Evolutionary conservation across 345 rosid species (phyloP).

Genomic region (Brassica carinata): DNA sequence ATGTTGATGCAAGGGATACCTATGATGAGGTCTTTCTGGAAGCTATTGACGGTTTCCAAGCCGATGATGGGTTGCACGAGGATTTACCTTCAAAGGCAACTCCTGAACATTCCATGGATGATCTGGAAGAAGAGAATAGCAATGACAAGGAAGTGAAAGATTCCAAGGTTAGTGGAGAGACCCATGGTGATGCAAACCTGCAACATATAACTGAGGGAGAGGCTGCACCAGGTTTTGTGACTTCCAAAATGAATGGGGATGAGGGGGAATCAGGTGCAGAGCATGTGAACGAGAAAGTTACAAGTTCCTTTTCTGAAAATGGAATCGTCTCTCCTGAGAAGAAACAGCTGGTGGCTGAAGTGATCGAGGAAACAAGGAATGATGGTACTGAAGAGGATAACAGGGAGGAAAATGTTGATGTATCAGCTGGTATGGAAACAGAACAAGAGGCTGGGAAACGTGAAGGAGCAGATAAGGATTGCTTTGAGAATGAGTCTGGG

Average conservation of each 20-base stretch:
- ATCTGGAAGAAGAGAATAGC: neutral
- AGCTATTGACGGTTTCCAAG: conserved; percentile 47
- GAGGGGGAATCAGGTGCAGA: conserved; percentile 28
- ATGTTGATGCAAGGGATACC: conserved; percentile 18
- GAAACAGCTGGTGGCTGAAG: conserved; percentile 23
- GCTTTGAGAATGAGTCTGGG: conserved; percentile 17
- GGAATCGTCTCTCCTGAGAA: neutral
- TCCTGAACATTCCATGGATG: neutral
- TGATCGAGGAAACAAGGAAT: conserved; percentile 13
- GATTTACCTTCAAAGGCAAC: conserved; percentile 17
- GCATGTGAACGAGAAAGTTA: conserved; percentile 42
- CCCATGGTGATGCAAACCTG: conserved; percentile 4
- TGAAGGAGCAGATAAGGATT: conserved; percentile 29
- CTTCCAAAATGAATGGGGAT: conserved; percentile 35
- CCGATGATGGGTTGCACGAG: neutral
- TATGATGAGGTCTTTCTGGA: conserved; percentile 79
- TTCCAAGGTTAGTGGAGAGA: conserved; percentile 33
- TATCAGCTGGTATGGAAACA: conserved; percentile 17
- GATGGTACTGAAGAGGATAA: conserved; percentile 25
- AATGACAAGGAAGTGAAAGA: neutral
- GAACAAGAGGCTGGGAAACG: conserved; percentile 32
- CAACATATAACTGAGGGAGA: conserved; percentile 49
- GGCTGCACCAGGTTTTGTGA: conserved; percentile 38
- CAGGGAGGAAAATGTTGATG: conserved; percentile 36
- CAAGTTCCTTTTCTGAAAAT: conserved; percentile 3